Evolutionary conservation across 805 yeast species (phyloP).

Genomic region (Wickerhamiella sorbophila): DNA sequence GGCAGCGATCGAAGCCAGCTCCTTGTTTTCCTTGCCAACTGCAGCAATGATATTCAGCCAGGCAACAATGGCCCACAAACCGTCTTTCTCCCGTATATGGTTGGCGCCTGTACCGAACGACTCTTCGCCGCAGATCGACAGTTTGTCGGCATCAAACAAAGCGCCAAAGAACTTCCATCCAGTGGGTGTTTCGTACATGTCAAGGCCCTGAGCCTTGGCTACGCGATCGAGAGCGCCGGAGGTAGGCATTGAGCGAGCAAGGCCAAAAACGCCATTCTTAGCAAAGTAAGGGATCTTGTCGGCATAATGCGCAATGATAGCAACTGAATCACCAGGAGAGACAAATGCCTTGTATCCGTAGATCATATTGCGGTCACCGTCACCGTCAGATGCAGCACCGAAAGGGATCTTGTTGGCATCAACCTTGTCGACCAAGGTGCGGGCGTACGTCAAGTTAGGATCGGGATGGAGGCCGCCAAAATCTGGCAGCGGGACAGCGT

Average conservation of each 20-base stretch:
- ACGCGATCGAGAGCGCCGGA: conserved; percentile 88
- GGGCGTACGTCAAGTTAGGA: conserved; percentile 91
- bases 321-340: conserved; percentile 96
- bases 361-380: conserved; percentile 97
- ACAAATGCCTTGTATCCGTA: conserved; percentile 91
- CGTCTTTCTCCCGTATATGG: conserved; percentile 95
- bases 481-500: conserved; percentile 67
- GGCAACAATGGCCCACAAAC: conserved; percentile 93
- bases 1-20: conserved; percentile 55
- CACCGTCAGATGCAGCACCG: conserved; percentile 99
- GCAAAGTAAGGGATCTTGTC: conserved; percentile 79
- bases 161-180: conserved; percentile 99
- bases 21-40: conserved; percentile 44
- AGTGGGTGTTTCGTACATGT: conserved; percentile 89
- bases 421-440: conserved; percentile 72
- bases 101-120: conserved; percentile 96
- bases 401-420: conserved; percentile 70
- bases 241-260: conserved; percentile 97
- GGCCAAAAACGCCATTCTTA: conserved; percentile 72
- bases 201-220: conserved; percentile 59
- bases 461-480: conserved; percentile 98
- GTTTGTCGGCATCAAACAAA: conserved; percentile 78
- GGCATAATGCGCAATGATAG: conserved; percentile 91
- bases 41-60: conserved; percentile 93
- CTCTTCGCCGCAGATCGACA: conserved; percentile 96